Base-by-base conservation (phyloP, 129 eudicot genomes). In the Oenanthe sinensis region DNA sequence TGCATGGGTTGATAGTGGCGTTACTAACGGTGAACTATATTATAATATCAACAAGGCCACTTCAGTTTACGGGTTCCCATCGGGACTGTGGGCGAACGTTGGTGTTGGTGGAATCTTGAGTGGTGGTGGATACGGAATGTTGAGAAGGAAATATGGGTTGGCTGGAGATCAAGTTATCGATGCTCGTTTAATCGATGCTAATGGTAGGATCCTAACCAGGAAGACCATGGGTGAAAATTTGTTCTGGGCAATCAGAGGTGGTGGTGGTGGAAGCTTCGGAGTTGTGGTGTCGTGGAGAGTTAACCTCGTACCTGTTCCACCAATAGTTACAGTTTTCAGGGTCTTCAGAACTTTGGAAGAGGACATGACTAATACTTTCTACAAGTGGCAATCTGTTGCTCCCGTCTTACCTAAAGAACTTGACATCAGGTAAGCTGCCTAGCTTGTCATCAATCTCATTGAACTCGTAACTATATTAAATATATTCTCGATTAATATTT, bases 1-100 rank as follows among this genome's bases (percentile, higher is more conserved):
- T 65, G 71, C 71, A 26, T 65, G 71, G 71, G 71, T 65, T 65
- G 71, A 65, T 30, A 65, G 71, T 33, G 71, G 71, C 30, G 71
- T 65, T 5, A 65, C 71, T 10, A 65, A 65, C 6, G 71, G 71
- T 12, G 42, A 65, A 65, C 71, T 65, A 0, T 65, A 65, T 65
- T 65, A 65, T 65, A 10, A 65, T 6, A 65, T 65, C 71, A 65
- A 19, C 22, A 28, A 2, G 71, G 71, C 71, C 0, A 65, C 71
- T 4, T 28, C 42, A 11, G 71, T 1, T 26, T 65, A 65, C 71
- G 71, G 71, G 40, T 65, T 65, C 42, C 71, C 71, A 4, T 65
- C 71, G 4, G 71, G 71, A 28, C 71, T 65, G 12, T 65, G 71
- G 71, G 28, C 71, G 4, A 65, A 65, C 9, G 71, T 65, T 33